Base-by-base conservation (phyloP, 495 filamentous ascomycete genomes). In the Bacidia rubella region DNA sequence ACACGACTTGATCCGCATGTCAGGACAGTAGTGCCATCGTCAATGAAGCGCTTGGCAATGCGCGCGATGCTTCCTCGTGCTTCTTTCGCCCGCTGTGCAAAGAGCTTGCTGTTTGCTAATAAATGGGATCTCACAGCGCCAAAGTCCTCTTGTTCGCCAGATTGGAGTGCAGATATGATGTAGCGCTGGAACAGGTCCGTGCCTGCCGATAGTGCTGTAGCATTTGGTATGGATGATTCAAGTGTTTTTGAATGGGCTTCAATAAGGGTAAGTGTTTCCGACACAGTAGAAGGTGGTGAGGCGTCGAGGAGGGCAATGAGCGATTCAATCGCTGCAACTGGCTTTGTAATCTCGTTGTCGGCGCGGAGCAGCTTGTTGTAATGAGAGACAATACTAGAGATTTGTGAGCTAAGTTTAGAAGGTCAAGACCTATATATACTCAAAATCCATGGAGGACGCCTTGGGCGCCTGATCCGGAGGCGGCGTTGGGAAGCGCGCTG, bases 161-260 rank as follows among this genome's bases (percentile, higher is more conserved):
- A 65, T 60, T 82, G 77, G 59, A 84, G 68, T 38, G 79, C 79
- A 40, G 76, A 78, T 53, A 94, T 83, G 44, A 98, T 78, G 68
- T 90, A 98, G 61, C 88, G 81, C 65, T 92, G 88, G 72, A 97
- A 97, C 53, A 96, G 76, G 65, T 96, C 90, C 59, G 90, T 95
- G 59, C 92, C 92, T 47, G 93, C 92, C 29, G 85, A 87, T 20
- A 96, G 76, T 23, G 90, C 70, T 56, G 97, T 87, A 12, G 90
- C 85, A 67, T 98, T 97, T 2, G 85, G 72, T 40, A 90, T 80
- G 12, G 80, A 74, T 50, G 70, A 68, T 65, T 87, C 87, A 54
- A 98, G 75, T 56, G 80, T 78, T 9, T 72, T 65, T 54, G 86
- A 87, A 53, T 87, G 81, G 25, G 75, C 76, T 62, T 80, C 78